These are phyloP conservation scores for Triticum monococcum DNA, from an alignment of 176 grass and related monocot species.

Conservation along the genomic window DNA sequence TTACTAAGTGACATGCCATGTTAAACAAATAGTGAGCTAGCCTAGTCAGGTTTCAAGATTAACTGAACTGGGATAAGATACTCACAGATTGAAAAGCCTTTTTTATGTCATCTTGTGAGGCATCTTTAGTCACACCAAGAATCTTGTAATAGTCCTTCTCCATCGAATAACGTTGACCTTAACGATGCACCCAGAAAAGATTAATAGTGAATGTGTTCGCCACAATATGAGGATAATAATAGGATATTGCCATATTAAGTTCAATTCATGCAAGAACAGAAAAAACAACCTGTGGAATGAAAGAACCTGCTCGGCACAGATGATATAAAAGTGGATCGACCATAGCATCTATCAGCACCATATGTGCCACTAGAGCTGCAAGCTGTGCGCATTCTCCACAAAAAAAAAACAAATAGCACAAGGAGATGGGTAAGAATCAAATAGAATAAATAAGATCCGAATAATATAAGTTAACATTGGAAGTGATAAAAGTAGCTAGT, in stretches of 20 bases:
- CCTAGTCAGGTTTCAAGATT: background rate
- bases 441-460: background rate
- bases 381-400: slow-evolving; percentile 35
- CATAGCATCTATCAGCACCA: slow-evolving; percentile 37
- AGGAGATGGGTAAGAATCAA: slow-evolving; percentile 1
- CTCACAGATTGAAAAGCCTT: slow-evolving; percentile 92
- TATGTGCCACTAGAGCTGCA: slow-evolving; percentile 38
- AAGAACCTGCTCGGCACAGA: slow-evolving; percentile 52
- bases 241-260: background rate
- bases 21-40: slow-evolving; percentile 20
- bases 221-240: background rate
- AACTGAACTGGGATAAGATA: slow-evolving; percentile 32
- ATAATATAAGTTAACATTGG: background rate
- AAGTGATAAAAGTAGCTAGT: background rate
- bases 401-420: slow-evolving; percentile 29
- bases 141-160: slow-evolving; percentile 81
- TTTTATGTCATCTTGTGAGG: slow-evolving; percentile 81
- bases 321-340: slow-evolving; percentile 24
- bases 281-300: slow-evolving; percentile 84
- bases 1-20: slow-evolving; percentile 4
- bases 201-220: slow-evolving; percentile 12
- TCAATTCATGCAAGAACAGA: background rate
- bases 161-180: slow-evolving; percentile 48
- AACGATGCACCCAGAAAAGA: slow-evolving; percentile 23
- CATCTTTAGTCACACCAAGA: slow-evolving; percentile 81